phyloP scores from a whole-genome alignment of 345 rosid genomes.

The Clausena lansium region DNA sequence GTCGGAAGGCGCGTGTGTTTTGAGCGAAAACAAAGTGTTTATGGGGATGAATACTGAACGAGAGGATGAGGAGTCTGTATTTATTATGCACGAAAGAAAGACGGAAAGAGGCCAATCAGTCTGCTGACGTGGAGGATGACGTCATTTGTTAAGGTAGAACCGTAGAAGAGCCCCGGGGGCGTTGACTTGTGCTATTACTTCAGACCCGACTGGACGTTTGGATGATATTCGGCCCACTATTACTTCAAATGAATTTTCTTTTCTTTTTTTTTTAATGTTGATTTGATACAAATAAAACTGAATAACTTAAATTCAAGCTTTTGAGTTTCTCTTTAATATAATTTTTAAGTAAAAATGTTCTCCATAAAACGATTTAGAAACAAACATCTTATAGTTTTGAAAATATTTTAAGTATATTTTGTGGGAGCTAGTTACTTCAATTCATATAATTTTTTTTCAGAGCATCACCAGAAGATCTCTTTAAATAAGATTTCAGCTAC shows the following conservation, averaged over 20 bases:
- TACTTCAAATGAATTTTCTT: too few relatives aligned
- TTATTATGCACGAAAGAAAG: conserved; percentile 29
- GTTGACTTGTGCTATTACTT: conserved; percentile 42
- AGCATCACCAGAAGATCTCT: rapidly evolving
- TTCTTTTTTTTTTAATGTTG: not conserved
- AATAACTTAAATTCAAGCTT: too few relatives aligned
- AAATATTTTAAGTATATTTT: too few relatives aligned
- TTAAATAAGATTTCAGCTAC: rapidly evolving
- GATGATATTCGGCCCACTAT: not conserved
- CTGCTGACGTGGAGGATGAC: conserved; percentile 40
- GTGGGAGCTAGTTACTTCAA: rapidly evolving
- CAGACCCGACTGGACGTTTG: not conserved
- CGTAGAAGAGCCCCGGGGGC: not conserved
- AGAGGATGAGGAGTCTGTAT: conserved; percentile 9
- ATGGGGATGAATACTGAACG: too few relatives aligned
- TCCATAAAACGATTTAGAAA: too few relatives aligned
- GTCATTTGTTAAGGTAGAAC: conserved; percentile 17
- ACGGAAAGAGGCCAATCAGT: not conserved
- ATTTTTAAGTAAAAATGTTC: too few relatives aligned
- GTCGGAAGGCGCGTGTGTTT: not conserved
- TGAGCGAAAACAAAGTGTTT: too few relatives aligned
- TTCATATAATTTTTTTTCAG: too few relatives aligned
- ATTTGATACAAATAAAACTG: too few relatives aligned
- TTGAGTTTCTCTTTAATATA: too few relatives aligned
- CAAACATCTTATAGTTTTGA: too few relatives aligned